Conservation (phyloP, 2,329 filamentous ascomycete species). For the Scedosporium boydii region DNA sequence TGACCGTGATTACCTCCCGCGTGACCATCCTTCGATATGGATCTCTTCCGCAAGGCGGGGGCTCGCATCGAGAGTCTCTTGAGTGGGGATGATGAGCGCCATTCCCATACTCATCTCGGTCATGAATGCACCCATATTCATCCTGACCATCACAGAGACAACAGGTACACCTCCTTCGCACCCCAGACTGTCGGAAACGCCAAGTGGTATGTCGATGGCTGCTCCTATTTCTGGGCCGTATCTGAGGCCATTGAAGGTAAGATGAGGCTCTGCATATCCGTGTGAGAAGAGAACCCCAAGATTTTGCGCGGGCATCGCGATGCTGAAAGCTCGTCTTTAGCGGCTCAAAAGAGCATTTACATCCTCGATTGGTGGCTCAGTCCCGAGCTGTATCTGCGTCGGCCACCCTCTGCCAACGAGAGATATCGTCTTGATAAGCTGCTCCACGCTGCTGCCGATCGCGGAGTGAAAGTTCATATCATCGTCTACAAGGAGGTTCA, state of each 20-base stretch:
- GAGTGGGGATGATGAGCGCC: constrained; percentile 25
- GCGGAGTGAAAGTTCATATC: constrained; percentile 74
- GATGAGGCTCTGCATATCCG: constrained; percentile 5
- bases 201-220: constrained; percentile 85
- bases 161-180: constrained; percentile 61
- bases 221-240: constrained; percentile 78
- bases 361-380: constrained; percentile 89
- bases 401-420: constrained; percentile 73
- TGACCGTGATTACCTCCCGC: too few relatives aligned
- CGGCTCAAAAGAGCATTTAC: constrained; percentile 67
- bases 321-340: constrained; percentile 21
- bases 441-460: constrained; percentile 71
- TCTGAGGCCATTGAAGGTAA: constrained; percentile 63
- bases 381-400: constrained; percentile 77
- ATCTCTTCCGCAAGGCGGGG: constrained; percentile 35
- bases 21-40: constrained; percentile 1
- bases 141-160: constrained; percentile 30
- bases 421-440: constrained; percentile 76
- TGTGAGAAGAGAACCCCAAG: background rate
- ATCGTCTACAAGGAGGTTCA: constrained; percentile 92
- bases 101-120: constrained; percentile 34
- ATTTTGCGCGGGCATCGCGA: background rate
- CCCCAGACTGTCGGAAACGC: constrained; percentile 62
- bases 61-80: constrained; percentile 23
- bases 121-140: constrained; percentile 31